Percentiles rank a stretch among this genome's conserved stretches.
Evolutionary conservation across 345 rosid species (phyloP).

Genomic region (Triadica sebifera): DNA sequence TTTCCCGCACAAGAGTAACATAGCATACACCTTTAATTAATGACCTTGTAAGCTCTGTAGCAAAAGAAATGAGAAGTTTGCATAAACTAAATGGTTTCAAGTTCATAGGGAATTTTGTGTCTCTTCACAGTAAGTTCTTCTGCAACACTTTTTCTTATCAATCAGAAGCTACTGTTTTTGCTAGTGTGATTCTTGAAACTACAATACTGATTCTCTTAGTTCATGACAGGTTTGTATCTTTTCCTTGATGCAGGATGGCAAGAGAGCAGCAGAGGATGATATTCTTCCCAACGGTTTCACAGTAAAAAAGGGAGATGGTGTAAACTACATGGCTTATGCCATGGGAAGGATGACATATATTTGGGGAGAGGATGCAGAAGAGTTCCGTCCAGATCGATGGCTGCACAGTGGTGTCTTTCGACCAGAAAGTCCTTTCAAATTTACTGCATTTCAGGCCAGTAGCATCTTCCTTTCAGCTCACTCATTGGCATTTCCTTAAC

Average conservation of each 20-base stretch:
- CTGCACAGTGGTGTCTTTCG: conserved; percentile 30
- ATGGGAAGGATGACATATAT: conserved; percentile 42
- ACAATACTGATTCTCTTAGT: too few species aligned
- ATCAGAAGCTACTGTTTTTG: too few species aligned
- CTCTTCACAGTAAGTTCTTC: too few species aligned
- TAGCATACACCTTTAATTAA: too few species aligned
- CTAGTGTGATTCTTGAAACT: background rate
- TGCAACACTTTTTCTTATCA: too few species aligned
- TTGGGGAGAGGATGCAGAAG: conserved; percentile 44
- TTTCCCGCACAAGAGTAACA: too few species aligned
- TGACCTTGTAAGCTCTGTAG: too few species aligned
- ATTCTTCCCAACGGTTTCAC: conserved; percentile 39
- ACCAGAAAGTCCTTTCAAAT: conserved; percentile 39
- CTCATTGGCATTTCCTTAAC: background rate
- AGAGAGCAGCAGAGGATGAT: conserved; percentile 33
- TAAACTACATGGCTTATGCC: conserved; percentile 32
- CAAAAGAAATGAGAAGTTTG: too few species aligned
- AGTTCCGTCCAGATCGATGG: conserved; percentile 43
- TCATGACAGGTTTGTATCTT: background rate
- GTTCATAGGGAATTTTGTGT: too few species aligned
- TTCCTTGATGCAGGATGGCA: conserved; percentile 30
- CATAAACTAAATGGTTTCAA: too few species aligned
- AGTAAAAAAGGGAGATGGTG: conserved; percentile 36
- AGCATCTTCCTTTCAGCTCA: too few species aligned
- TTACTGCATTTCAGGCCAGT: conserved; percentile 41